phyloP scores from a whole-genome alignment of 208 protist species.

The Leishmania tarentolae region DNA sequence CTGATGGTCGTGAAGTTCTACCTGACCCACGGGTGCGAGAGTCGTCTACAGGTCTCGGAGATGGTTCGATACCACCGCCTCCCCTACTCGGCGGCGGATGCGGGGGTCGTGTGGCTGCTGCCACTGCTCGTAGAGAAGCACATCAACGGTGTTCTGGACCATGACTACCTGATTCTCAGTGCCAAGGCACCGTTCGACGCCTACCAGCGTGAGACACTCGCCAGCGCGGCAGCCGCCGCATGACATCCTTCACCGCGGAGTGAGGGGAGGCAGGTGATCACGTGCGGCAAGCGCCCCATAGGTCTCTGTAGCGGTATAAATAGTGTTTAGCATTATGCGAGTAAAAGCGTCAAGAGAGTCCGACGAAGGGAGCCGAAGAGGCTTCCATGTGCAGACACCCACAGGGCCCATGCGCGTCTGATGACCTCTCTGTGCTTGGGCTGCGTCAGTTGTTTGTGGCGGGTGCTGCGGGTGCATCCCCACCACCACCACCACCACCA shows the following conservation, averaged over 20 bases:
- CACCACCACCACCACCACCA: background rate
- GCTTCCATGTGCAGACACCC: background rate
- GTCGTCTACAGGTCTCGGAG: constrained; percentile 49
- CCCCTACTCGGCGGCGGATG: constrained; percentile 43
- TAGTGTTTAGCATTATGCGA: background rate
- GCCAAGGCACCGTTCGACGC: constrained; percentile 65
- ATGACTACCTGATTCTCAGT: constrained; percentile 59
- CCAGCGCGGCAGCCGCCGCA: background rate
- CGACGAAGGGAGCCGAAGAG: background rate
- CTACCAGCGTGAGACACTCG: constrained; percentile 33
- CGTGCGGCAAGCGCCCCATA: background rate
- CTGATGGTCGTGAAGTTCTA: constrained; percentile 87
- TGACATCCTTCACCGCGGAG: background rate
- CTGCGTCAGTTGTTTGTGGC: background rate
- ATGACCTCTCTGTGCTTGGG: background rate
- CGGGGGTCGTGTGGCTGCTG: constrained; percentile 65
- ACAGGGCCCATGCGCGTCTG: background rate
- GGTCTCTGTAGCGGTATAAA: background rate
- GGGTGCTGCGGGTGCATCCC: background rate
- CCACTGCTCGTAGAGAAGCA: constrained; percentile 69
- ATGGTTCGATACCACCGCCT: constrained; percentile 66
- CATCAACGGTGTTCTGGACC: constrained; percentile 86
- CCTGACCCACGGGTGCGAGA: constrained; percentile 32
- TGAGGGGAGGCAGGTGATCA: background rate
- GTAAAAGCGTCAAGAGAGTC: background rate